phyloP scores from a whole-genome alignment of 139 green algal species.

The Tetradesmus lagerheimii region DNA sequence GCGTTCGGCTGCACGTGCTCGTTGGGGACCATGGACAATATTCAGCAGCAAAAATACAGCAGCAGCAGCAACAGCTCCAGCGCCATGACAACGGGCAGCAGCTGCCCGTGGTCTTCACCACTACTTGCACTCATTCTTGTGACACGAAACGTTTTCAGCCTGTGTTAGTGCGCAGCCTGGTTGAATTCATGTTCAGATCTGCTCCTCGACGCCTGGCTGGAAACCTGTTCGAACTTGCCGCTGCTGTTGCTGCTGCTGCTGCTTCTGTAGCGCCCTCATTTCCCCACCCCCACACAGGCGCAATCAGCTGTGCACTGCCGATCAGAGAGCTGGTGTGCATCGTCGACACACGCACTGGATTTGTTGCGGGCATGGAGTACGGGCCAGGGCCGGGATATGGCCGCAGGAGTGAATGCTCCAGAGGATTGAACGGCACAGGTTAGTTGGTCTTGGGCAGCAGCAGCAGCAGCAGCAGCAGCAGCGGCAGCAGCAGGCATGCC shows the following conservation, averaged over 20 bases:
- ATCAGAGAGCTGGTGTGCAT: background rate
- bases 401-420: background rate
- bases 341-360: background rate
- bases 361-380: background rate
- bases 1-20: background rate
- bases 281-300: background rate
- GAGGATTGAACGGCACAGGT: background rate
- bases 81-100: too few species aligned
- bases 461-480: background rate
- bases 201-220: too few species aligned
- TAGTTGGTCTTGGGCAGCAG: background rate
- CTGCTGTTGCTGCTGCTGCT: background rate
- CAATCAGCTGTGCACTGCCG: background rate
- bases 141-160: too few species aligned
- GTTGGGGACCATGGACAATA: too few species aligned
- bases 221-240: too few species aligned
- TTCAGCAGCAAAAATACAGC: background rate
- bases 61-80: background rate
- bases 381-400: background rate
- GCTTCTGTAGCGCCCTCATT: background rate
- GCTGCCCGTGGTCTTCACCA: too few species aligned
- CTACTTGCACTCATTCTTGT: too few species aligned
- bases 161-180: too few species aligned
- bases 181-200: too few species aligned
- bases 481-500: background rate